Base-by-base conservation (phyloP, 23 red algal genomes). In the Agarophyton chilense region DNA sequence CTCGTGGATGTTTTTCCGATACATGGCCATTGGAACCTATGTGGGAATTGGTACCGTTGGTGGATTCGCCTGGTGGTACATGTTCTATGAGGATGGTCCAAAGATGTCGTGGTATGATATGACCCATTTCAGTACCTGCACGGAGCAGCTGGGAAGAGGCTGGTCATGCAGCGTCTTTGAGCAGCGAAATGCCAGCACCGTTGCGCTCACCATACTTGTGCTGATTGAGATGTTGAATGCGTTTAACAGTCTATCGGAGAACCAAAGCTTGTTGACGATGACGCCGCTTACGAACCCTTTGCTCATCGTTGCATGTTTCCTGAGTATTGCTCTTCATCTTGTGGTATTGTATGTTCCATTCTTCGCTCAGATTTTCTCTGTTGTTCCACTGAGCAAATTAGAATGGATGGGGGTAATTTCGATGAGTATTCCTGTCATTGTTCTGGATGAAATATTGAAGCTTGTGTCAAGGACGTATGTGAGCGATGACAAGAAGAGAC, bases 161-260 rank as follows among this genome's bases (percentile, higher is more conserved):
- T 92, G 87, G 90, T 60, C 47, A 5, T 98, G 95, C 78, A 81
- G 71, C 60, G 84, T 98, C 26, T 95, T 95, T 52, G 55, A 94
- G 40, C 46, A 81, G 68, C 77, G 78, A 12, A 81, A 91, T 52
- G 83, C 93, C 7, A 93, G 82, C 86, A 99, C 97, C 12, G 81
- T 99, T 46, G 84, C 97, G 3, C 80, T 99, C 28, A 89, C 92
- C 9, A 91, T 99, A 33, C 87, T 99, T 36, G 97, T 99, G 12
- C 58, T 90, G 4, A 94, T 95, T 63, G 97, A 99, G 79, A 99
- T 99, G 97, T 74, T 99, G 50, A 99, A 99, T 55, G 97, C 97
- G 11, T 92, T 99, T 17, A 99, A 99, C 88, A 92, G 87, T 32
- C 42, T 99, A 31, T 90, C 89, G 5, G 97, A 99, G 77, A 99